Evolutionary conservation across 1,139 yeast species (phyloP), one percentile per base, ranked within the genome.

Genomic region (Yamadazyma aaseri): DNA sequence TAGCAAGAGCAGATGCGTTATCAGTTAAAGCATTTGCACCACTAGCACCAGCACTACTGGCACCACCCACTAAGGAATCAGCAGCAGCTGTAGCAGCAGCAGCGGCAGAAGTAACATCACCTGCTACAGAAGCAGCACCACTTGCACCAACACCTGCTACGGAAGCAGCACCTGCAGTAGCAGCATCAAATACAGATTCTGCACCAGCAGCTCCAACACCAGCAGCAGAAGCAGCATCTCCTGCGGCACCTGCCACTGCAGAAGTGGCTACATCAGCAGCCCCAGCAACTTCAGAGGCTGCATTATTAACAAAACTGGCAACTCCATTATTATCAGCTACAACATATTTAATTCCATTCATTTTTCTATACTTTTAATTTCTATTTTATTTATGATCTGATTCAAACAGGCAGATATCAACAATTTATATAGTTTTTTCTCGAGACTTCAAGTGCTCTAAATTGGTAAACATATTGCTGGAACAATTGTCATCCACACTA

Each of bases 131-230:
- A 26, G 50, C 54, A 18, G 64, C 59, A 50, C 54, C 61, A 53
- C 63, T 63, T 67, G 67, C 60, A 28, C 27, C 34, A 49, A 54
- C 58, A 54, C 64, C 63, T 67, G 65, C 62, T 32, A 60, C 53
- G 22, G 63, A 56, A 17, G 53, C 34, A 26, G 39, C 42, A 17
- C 28, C 39, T 14, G 34, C 35, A 15, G 38, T 38, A 24, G 37
- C 40, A 33, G 42, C 29, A 26, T 21, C 47, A 26, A 28, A 36
- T 26, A 28, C 42, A 25, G 33, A 30, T 26, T 34, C 35, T 16
- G 22, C 28, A 9, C 28, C 16, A 21, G 26, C 31, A 17, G 26
- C 36, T 7, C 26, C 33, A 17, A 26, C 26, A 18, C 29, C 20
- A 25, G 17, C 36, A 21, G 20, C 36, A 12, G 34, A 17, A 10